Percentiles rank a stretch among this genome's conserved stretches.
phyloP scores from a whole-genome alignment of 2,329 filamentous ascomycete genomes.

The Uncinocarpus reesii region DNA sequence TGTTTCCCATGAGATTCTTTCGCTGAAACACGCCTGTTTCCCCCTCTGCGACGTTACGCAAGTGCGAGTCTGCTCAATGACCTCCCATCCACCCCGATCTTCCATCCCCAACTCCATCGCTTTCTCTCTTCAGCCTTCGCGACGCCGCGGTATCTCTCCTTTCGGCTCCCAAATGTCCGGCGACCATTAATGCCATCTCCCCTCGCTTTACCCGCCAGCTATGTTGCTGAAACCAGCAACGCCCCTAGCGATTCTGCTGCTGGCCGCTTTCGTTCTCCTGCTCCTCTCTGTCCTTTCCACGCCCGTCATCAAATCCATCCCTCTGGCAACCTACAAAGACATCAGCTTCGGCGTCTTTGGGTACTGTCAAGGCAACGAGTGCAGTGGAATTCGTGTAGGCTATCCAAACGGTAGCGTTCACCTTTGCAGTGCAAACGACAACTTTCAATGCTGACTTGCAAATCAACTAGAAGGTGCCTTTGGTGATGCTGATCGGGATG shows the following conservation, averaged over 20 bases:
- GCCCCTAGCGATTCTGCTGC: conserved; percentile 74
- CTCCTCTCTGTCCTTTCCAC: conserved; percentile 83
- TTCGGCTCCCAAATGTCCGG: conserved; percentile 2
- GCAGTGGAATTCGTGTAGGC: conserved; percentile 67
- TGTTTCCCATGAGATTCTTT: neutral
- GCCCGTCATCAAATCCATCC: conserved; percentile 75
- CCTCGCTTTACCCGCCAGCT: conserved; percentile 17
- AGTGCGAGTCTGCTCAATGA: neutral
- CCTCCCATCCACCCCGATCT: neutral
- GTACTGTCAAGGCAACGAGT: conserved; percentile 58
- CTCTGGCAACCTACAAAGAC: conserved; percentile 64
- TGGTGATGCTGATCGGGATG: conserved; percentile 33
- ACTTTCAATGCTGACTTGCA: neutral
- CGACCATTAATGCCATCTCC: neutral
- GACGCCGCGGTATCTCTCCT: neutral
- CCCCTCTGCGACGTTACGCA: neutral
- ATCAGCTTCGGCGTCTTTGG: conserved; percentile 89
- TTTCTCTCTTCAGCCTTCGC: neutral
- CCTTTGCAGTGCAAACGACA: no score
- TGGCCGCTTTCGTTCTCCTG: conserved; percentile 73
- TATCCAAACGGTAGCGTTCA: conserved; percentile 67
- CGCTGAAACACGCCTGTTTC: conserved; percentile 1
- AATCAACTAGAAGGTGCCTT: conserved; percentile 38
- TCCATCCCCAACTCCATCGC: neutral
- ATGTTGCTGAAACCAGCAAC: conserved; percentile 86